These are phyloP conservation scores for Blastocystis hominis DNA, from an alignment of 352 stramenopile species.

Conservation along the genomic window DNA sequence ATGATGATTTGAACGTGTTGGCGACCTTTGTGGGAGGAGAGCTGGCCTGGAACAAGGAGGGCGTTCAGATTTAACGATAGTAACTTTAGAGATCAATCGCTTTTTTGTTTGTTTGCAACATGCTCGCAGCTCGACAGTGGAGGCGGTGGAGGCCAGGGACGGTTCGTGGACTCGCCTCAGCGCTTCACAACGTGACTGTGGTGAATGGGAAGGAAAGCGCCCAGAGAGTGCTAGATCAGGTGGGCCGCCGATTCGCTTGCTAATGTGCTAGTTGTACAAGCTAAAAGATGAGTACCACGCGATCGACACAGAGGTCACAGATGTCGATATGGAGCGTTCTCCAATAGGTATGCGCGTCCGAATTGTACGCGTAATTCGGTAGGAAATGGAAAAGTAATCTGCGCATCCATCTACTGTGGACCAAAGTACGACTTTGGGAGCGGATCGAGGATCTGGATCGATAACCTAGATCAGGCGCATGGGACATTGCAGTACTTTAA, in stretches of 20 bases:
- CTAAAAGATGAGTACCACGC: slow-evolving; percentile 57
- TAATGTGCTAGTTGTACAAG: background rate
- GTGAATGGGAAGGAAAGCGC: slow-evolving; percentile 54
- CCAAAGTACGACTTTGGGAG: slow-evolving; percentile 89
- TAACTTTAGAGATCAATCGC: slow-evolving; percentile 33
- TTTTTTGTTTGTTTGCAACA: slow-evolving; percentile 35
- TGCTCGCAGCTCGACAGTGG: background rate
- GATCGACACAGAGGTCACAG: slow-evolving; percentile 45
- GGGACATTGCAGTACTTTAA: slow-evolving; percentile 75
- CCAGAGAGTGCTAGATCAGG: slow-evolving; percentile 22
- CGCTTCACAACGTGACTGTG: slow-evolving; percentile 28
- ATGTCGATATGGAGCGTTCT: slow-evolving; percentile 55
- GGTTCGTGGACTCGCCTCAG: background rate
- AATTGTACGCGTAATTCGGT: slow-evolving; percentile 60
- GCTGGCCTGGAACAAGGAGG: slow-evolving; percentile 49
- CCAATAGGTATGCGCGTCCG: slow-evolving; percentile 22
- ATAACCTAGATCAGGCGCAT: slow-evolving; percentile 77
- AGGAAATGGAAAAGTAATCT: slow-evolving; percentile 91
- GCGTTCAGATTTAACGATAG: slow-evolving; percentile 57
- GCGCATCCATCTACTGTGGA: slow-evolving; percentile 87
- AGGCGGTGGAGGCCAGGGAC: background rate
- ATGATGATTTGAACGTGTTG: slow-evolving; percentile 68
- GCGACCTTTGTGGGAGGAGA: slow-evolving; percentile 71
- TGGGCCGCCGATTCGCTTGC: background rate
- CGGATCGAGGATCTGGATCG: slow-evolving; percentile 76